A percentile compares a stretch with the other conserved stretches of the same genome.
These are phyloP conservation scores for Meyerozyma sp. DNA, from an alignment of 1,139 yeast species.

Conservation along the genomic window DNA sequence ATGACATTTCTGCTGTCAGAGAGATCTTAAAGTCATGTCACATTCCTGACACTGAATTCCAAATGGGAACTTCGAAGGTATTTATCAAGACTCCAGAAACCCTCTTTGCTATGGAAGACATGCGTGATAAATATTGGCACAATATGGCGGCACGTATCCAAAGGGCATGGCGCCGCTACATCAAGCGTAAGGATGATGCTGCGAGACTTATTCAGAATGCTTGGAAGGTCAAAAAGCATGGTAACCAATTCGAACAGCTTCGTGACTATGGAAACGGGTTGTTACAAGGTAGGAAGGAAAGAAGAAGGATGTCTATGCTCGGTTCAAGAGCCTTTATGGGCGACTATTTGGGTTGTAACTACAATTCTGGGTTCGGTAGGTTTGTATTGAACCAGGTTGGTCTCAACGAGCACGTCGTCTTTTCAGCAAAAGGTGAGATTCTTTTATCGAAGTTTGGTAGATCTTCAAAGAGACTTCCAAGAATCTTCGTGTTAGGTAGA, in stretches of 20 bases:
- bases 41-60: constrained; percentile 79
- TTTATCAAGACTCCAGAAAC: constrained; percentile 98
- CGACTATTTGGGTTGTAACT: constrained; percentile 86
- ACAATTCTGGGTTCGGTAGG: constrained; percentile 63
- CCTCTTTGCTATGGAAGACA: constrained; percentile 87
- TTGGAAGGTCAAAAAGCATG: constrained; percentile 77
- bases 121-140: constrained; percentile 98
- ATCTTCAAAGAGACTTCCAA: constrained; percentile 73
- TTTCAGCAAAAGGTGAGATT: constrained; percentile 78
- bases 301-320: constrained; percentile 80
- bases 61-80: constrained; percentile 90
- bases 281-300: constrained; percentile 74
- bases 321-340: constrained; percentile 94
- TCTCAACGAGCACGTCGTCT: constrained; percentile 63
- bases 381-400: constrained; percentile 65
- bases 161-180: constrained; percentile 89
- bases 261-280: constrained; percentile 78
- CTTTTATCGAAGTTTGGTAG: constrained; percentile 86
- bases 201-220: constrained; percentile 81
- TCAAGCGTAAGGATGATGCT: constrained; percentile 78
- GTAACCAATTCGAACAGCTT: constrained; percentile 74
- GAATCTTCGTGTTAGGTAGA: constrained; percentile 67
- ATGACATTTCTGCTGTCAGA: constrained; percentile 71
- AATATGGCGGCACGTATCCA: constrained; percentile 97
- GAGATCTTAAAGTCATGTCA: constrained; percentile 76